Evolutionary conservation across 2,329 filamentous ascomycete genomes (phyloP).

Genomic region (Talaromyces sp.): DNA sequence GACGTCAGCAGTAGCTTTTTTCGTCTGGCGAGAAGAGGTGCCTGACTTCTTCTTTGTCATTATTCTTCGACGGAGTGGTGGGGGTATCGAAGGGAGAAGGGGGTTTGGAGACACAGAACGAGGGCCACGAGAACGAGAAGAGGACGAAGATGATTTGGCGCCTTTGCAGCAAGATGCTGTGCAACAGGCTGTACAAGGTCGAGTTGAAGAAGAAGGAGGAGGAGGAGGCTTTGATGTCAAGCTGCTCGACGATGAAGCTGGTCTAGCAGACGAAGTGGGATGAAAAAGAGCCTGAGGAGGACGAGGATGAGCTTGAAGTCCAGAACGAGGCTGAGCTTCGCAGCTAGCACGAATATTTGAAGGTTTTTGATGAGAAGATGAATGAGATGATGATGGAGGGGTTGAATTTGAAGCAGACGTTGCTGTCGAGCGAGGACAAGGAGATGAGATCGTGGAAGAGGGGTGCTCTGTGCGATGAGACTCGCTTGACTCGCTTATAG

Average conservation of each 20-base stretch:
- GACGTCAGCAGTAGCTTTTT: neutral
- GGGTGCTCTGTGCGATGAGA: neutral
- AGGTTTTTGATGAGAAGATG: neutral
- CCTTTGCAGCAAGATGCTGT: neutral
- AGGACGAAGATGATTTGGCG: neutral
- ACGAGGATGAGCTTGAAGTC: neutral
- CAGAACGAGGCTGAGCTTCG: neutral
- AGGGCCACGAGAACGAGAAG: neutral
- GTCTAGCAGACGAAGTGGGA: neutral
- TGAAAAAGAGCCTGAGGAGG: neutral
- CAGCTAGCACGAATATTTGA: neutral
- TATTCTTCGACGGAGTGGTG: neutral
- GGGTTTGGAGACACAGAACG: neutral
- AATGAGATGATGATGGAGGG: neutral
- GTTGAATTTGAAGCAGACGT: neutral
- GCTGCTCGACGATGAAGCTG: neutral
- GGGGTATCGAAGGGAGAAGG: neutral
- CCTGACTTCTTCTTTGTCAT: neutral
- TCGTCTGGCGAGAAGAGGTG: neutral
- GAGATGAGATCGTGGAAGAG: neutral
- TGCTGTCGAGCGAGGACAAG: neutral
- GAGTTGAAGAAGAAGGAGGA: neutral
- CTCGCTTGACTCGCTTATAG: conserved; percentile 3
- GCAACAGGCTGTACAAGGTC: neutral
- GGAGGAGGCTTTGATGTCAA: neutral